Evolutionary conservation across 2,329 filamentous ascomycete genomes (phyloP).

Genomic region (Penicillium decumbens): DNA sequence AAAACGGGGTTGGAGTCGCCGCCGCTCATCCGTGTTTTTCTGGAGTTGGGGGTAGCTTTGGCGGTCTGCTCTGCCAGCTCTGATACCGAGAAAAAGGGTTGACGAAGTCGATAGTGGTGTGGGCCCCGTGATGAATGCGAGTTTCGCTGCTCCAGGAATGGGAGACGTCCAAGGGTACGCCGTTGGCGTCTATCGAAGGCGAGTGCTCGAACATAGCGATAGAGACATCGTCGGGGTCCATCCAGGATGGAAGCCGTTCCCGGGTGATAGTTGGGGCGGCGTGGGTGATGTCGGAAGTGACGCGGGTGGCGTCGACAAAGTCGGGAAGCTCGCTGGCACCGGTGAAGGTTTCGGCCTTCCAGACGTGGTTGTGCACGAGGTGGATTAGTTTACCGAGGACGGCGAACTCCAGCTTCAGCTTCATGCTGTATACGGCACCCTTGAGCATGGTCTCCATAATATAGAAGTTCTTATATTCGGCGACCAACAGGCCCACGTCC

Average conservation of each 20-base stretch:
- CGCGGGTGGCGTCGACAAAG: slow-evolving; percentile 44
- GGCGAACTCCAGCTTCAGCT: slow-evolving; percentile 49
- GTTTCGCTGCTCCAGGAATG: slow-evolving; percentile 32
- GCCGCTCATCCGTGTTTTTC: slow-evolving; percentile 15
- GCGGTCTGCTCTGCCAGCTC: slow-evolving; percentile 7
- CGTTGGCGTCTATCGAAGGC: slow-evolving; percentile 16
- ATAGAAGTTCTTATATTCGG: slow-evolving; percentile 44
- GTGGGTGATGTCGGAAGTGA: slow-evolving; percentile 42
- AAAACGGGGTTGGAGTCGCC: not conserved
- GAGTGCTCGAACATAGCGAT: slow-evolving; percentile 40
- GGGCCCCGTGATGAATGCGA: slow-evolving; percentile 20
- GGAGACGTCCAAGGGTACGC: slow-evolving; percentile 24
- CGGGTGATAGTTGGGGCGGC: slow-evolving; percentile 24
- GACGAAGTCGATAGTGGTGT: slow-evolving; percentile 25
- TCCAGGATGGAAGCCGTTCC: slow-evolving; percentile 27
- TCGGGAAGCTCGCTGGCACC: slow-evolving; percentile 35
- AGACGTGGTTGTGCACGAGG: slow-evolving; percentile 38
- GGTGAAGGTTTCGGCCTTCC: slow-evolving; percentile 35
- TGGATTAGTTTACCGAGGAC: slow-evolving; percentile 45
- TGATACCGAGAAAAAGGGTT: slow-evolving; percentile 13
- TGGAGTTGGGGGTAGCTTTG: slow-evolving; percentile 5
- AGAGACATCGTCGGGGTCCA: slow-evolving; percentile 36
- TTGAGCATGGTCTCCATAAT: slow-evolving; percentile 48
- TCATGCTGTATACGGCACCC: slow-evolving; percentile 47
- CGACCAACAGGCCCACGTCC: slow-evolving; percentile 43